phyloP scores from a whole-genome alignment of 2,329 filamentous ascomycete genomes.

The Cadophora gregata region DNA sequence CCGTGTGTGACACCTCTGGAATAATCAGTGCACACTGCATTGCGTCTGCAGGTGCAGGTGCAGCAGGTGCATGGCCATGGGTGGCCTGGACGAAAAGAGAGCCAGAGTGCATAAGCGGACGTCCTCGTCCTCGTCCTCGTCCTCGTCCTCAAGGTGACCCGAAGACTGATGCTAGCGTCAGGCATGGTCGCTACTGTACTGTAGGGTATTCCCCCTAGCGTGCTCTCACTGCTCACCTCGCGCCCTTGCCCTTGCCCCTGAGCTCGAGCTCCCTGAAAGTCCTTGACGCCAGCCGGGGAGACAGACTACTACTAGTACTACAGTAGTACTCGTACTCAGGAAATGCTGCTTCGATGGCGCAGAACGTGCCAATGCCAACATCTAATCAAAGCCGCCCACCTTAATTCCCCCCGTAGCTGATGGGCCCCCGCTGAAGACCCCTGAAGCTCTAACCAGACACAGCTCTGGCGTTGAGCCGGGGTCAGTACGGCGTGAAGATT shows the following conservation, averaged over 20 bases:
- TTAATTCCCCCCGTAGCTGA: background rate
- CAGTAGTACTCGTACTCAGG: no score
- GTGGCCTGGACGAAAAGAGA: background rate
- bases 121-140: no score
- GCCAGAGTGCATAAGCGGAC: conserved; percentile 1
- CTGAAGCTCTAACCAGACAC: background rate
- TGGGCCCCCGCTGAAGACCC: background rate
- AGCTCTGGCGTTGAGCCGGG: background rate
- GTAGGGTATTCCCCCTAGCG: background rate
- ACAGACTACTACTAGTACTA: no score
- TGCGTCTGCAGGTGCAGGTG: conserved; percentile 2
- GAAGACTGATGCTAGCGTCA: background rate
- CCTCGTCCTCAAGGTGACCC: no score
- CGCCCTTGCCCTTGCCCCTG: background rate
- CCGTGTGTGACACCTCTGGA: conserved; percentile 8
- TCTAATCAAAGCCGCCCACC: conserved; percentile 10
- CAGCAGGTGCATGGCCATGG: background rate
- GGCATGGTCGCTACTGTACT: no score
- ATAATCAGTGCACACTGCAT: conserved; percentile 3
- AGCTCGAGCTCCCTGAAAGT: no score
- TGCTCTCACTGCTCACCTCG: background rate
- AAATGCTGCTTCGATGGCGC: background rate
- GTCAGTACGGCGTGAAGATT: background rate
- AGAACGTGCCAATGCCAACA: conserved; percentile 1
- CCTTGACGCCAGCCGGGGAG: background rate